Base-by-base conservation (phyloP, 2,329 filamentous ascomycete genomes). In the Parascedosporium putredinis region DNA sequence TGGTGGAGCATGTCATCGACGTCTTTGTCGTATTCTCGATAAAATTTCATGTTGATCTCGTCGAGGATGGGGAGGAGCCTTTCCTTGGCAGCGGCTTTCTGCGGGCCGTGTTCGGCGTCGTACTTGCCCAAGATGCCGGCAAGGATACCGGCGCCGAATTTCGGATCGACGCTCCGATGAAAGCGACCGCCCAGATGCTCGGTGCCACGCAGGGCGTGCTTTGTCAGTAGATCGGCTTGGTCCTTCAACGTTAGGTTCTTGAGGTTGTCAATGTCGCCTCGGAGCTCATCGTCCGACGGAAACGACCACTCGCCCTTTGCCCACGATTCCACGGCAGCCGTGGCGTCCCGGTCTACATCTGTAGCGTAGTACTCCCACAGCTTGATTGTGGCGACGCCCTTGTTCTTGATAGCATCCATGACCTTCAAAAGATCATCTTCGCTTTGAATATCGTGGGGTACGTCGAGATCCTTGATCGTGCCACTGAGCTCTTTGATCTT, bases 281-380 rank as follows among this genome's bases (percentile, higher is more conserved):
- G 18, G 6, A 42, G 9, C 1, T 36, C 34, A 31, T 53, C 47
- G 9, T 72, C 74, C 4, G 78, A 67, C 0, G 79, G 73, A 44
- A 77, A 71, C 10, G 71, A 72, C 45, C 76, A 68, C 44, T 79
- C 68, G 18, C 81, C 83, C 24, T 70, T 69, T 29, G 73, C 71
- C 88, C 91, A 97, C 1, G 82, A 75, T 40, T 85, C 74, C 2
- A 93, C 65, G 29, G 84, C 79, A 5, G 79, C 78, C 54, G 84
- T 75, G 4, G 81, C 75, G 60, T 91, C 80, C 25, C 78, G 73
- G 51, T 91, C 81, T 3, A 93, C 82, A 59, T 97, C 80, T 51
- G 95, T 71, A 14, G 85, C 81, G 62, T 96, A 98, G 69, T 84
- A 98, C 62, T 98, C 87, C 93, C 93, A 98, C 1, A 98, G 75